phyloP scores from a whole-genome alignment of 805 yeast genomes.

The Metschnikowia gelsemii region DNA sequence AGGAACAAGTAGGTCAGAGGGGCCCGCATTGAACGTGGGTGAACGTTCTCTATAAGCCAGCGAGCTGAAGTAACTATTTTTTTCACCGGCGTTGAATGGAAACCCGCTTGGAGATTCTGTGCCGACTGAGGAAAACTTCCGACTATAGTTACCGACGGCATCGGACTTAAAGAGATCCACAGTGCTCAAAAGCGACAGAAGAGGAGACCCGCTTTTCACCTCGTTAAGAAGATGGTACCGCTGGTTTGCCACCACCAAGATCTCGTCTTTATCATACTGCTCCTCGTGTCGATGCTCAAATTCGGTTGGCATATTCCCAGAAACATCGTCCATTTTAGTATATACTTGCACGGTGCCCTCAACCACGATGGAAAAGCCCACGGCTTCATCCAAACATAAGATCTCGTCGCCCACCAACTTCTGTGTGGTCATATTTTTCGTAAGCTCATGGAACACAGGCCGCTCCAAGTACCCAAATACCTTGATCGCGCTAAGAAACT shows the following conservation, averaged over 20 bases:
- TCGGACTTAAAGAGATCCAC: slow-evolving; percentile 59
- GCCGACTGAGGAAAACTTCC: slow-evolving; percentile 1
- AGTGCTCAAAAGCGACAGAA: slow-evolving; percentile 79
- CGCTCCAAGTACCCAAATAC: slow-evolving; percentile 91
- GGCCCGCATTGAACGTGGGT: slow-evolving; percentile 5
- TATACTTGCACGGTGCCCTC: slow-evolving; percentile 87
- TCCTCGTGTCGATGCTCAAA: slow-evolving; percentile 23
- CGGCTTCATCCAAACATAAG: slow-evolving; percentile 64
- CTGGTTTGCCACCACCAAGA: slow-evolving; percentile 52
- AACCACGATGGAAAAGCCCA: slow-evolving; percentile 89
- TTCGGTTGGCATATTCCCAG: slow-evolving; percentile 15
- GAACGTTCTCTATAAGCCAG: neutral
- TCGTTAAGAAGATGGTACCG: slow-evolving; percentile 75
- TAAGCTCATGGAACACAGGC: slow-evolving; percentile 88
- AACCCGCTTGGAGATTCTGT: slow-evolving; percentile 2
- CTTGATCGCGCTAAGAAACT: slow-evolving; percentile 85
- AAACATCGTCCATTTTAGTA: slow-evolving; percentile 45
- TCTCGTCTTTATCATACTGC: slow-evolving; percentile 39
- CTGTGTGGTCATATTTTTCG: slow-evolving; percentile 88
- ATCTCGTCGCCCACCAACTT: slow-evolving; percentile 76
- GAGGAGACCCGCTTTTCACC: slow-evolving; percentile 78
- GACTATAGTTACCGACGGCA: neutral
- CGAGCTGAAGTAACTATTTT: neutral
- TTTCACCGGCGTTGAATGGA: slow-evolving; percentile 1
- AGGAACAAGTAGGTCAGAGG: neutral